Percentiles rank a stretch among this genome's conserved stretches.
phyloP scores from a whole-genome alignment of 2,329 filamentous ascomycete species.

The Neurospora crassa region DNA sequence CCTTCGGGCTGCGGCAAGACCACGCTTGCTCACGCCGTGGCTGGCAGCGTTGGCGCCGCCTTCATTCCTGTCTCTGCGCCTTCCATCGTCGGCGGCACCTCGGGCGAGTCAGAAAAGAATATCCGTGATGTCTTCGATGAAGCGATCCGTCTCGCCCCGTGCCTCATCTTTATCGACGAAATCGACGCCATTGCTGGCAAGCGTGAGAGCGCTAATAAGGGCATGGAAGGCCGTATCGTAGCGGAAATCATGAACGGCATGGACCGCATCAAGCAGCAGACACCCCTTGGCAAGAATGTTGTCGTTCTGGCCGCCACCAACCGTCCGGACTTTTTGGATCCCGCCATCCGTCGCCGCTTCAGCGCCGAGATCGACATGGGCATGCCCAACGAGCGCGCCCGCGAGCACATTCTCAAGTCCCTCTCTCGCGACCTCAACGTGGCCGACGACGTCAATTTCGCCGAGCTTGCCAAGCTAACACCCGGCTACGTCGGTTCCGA shows the following conservation, averaged over 20 bases:
- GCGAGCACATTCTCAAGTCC: conserved; percentile 68
- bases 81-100: conserved; percentile 77
- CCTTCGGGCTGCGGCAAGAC: conserved; percentile 84
- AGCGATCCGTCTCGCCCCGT: conserved; percentile 76
- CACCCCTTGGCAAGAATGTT: conserved; percentile 64
- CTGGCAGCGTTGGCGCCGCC: conserved; percentile 63
- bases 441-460: conserved; percentile 62
- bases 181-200: conserved; percentile 88
- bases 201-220: conserved; percentile 69
- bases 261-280: conserved; percentile 67
- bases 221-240: conserved; percentile 84
- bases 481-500: conserved; percentile 92
- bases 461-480: conserved; percentile 67
- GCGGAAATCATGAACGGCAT: conserved; percentile 78
- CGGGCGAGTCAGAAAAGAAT: conserved; percentile 80
- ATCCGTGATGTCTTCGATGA: conserved; percentile 80
- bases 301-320: conserved; percentile 90
- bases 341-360: conserved; percentile 66
- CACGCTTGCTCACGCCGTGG: conserved; percentile 70
- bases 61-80: conserved; percentile 78
- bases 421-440: conserved; percentile 59
- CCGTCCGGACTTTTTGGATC: conserved; percentile 75
- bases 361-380: conserved; percentile 76
- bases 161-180: conserved; percentile 84
- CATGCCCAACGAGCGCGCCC: conserved; percentile 69